A percentile compares a stretch with the other conserved stretches of the same genome.
These are phyloP conservation scores for Pilasporangium apinafurcum DNA, from an alignment of 352 stramenopile species.

Conservation along the genomic window DNA sequence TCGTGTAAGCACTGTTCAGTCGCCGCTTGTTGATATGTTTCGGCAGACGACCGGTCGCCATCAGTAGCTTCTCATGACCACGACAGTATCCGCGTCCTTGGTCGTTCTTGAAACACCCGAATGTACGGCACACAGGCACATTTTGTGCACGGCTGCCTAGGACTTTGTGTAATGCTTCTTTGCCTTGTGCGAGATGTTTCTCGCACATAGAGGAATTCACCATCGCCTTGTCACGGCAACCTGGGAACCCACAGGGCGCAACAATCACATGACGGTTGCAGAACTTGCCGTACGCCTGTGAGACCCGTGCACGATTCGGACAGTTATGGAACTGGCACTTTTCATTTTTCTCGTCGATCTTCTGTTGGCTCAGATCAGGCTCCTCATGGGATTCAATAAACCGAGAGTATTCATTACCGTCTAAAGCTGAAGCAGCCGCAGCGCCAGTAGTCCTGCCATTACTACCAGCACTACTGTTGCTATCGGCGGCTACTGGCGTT, in stretches of 20 bases:
- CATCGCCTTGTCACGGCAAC: slow-evolving; percentile 70
- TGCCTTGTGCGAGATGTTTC: slow-evolving; percentile 60
- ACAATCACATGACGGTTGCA: slow-evolving; percentile 87
- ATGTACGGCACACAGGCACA: slow-evolving; percentile 66
- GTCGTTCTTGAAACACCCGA: slow-evolving; percentile 86
- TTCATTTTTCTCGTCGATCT: slow-evolving; percentile 59
- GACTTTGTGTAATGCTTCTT: slow-evolving; percentile 64
- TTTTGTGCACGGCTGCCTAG: slow-evolving; percentile 61
- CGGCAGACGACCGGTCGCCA: slow-evolving; percentile 68
- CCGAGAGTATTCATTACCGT: slow-evolving; percentile 27
- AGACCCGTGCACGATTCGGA: slow-evolving; percentile 69
- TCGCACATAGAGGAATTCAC: slow-evolving; percentile 60
- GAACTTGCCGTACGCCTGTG: slow-evolving; percentile 74
- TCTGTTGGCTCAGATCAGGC: slow-evolving; percentile 43
- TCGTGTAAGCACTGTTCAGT: slow-evolving; percentile 85
- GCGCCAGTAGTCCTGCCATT: not conserved
- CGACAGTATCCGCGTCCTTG: slow-evolving; percentile 81
- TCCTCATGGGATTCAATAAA: slow-evolving; percentile 34
- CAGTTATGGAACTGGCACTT: slow-evolving; percentile 74
- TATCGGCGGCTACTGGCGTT: not conserved
- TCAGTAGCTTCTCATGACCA: slow-evolving; percentile 81
- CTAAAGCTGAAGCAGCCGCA: slow-evolving; percentile 7
- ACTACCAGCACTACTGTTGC: slow-evolving; percentile 2
- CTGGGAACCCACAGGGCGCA: slow-evolving; percentile 77
- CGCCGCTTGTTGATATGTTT: slow-evolving; percentile 80